These are phyloP conservation scores for Typha latifolia DNA, from an alignment of 176 grass and related monocot species.

Conservation along the genomic window DNA sequence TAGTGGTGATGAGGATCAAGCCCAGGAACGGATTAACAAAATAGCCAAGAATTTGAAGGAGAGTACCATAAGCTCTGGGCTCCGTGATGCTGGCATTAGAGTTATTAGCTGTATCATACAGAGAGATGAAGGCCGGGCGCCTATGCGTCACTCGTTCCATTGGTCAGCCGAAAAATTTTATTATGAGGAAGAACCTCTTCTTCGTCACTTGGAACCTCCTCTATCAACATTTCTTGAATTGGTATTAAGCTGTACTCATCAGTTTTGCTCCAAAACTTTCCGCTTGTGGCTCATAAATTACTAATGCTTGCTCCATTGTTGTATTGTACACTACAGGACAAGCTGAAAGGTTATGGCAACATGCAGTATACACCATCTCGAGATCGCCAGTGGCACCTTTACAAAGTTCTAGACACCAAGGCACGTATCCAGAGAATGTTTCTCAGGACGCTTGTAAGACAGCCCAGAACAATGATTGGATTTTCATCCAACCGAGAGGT, in stretches of 20 bases:
- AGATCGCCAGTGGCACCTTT: constrained; percentile 96
- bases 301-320: neutral
- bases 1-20: constrained; percentile 98
- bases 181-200: constrained; percentile 90
- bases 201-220: constrained; percentile 93
- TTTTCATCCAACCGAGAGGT: constrained; percentile 50
- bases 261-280: neutral
- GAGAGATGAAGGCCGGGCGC: constrained; percentile 89
- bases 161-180: constrained; percentile 78
- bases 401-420: constrained; percentile 64
- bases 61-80: constrained; percentile 55
- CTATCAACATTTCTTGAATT: constrained; percentile 92
- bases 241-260: constrained; percentile 37
- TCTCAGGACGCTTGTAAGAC: constrained; percentile 86
- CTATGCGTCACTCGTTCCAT: constrained; percentile 95
- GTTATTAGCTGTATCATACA: constrained; percentile 95
- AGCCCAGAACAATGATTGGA: constrained; percentile 47
- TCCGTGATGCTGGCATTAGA: constrained; percentile 58
- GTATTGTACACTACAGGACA: constrained; percentile 32
- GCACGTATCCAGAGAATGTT: constrained; percentile 74
- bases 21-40: constrained; percentile 94
- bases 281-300: neutral
- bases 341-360: constrained; percentile 77
- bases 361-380: constrained; percentile 90
- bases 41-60: constrained; percentile 95